phyloP scores from a whole-genome alignment of 495 filamentous ascomycete species.

The Cairneyella variabilis region DNA sequence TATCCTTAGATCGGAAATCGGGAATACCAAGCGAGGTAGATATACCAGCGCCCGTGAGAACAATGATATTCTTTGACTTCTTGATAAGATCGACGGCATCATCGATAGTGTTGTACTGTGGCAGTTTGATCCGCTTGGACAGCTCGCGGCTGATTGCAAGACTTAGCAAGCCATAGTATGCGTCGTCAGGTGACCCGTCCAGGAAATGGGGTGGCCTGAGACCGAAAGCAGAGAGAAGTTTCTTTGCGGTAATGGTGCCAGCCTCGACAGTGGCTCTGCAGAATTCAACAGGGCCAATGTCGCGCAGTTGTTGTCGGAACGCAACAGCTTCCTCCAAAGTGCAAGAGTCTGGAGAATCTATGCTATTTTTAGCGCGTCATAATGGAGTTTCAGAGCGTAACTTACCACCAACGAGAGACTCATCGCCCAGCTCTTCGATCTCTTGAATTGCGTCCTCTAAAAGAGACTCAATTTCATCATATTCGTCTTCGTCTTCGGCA shows the following conservation, averaged over 20 bases:
- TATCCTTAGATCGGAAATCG: conserved; percentile 83
- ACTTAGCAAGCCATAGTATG: conserved; percentile 69
- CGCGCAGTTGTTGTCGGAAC: conserved; percentile 66
- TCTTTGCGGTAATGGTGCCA: conserved; percentile 68
- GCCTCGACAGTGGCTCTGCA: conserved; percentile 66
- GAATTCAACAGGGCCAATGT: conserved; percentile 73
- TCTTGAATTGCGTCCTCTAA: conserved; percentile 51
- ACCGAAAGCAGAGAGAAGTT: conserved; percentile 89
- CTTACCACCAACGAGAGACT: conserved; percentile 42
- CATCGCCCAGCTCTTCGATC: conserved; percentile 48
- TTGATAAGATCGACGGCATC: conserved; percentile 79
- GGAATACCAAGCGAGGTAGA: conserved; percentile 87
- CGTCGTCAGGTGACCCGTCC: conserved; percentile 67
- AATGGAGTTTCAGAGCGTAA: conserved; percentile 18
- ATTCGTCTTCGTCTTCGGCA: conserved; percentile 30
- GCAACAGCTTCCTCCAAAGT: conserved; percentile 67
- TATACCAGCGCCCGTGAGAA: conserved; percentile 92
- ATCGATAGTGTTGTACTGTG: conserved; percentile 78
- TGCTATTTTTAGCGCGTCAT: conserved; percentile 17
- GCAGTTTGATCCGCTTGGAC: conserved; percentile 73
- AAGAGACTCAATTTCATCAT: conserved; percentile 44
- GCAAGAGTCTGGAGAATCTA: conserved; percentile 37
- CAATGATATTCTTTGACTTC: conserved; percentile 77
- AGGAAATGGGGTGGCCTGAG: conserved; percentile 73
- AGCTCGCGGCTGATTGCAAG: conserved; percentile 80